These are phyloP conservation scores for Arbutus unedo DNA, from an alignment of 148 eudicot species.

Conservation along the genomic window DNA sequence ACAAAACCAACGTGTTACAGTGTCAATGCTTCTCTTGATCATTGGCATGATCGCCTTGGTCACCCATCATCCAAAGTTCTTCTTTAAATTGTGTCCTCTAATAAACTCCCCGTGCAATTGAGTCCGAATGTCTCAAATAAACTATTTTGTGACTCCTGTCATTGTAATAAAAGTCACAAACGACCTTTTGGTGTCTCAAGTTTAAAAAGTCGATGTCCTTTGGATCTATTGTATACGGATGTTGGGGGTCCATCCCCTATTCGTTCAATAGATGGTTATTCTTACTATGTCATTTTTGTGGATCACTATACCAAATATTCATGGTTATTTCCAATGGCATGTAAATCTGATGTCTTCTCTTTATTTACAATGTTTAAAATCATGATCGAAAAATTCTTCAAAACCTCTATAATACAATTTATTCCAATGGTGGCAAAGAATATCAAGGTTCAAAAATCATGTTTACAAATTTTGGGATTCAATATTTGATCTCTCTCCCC, in stretches of 20 bases:
- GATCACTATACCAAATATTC: too few species aligned
- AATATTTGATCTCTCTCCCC: slow-evolving; percentile 9
- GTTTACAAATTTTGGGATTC: slow-evolving; percentile 5
- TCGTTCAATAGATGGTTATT: too few species aligned
- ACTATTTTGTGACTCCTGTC: slow-evolving; percentile 16
- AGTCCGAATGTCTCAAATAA: too few species aligned
- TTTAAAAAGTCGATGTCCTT: slow-evolving; percentile 10
- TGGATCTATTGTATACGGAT: neutral
- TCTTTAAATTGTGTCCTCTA: neutral
- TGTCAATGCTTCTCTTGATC: slow-evolving; percentile 4
- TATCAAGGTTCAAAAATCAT: slow-evolving; percentile 1
- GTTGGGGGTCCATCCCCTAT: too few species aligned
- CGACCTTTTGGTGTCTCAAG: slow-evolving; percentile 8
- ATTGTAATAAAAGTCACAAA: slow-evolving; percentile 18
- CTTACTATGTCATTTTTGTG: too few species aligned
- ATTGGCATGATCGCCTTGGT: slow-evolving; percentile 15
- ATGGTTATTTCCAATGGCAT: too few species aligned
- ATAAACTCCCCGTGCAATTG: neutral
- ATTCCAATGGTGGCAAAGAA: slow-evolving; percentile 9
- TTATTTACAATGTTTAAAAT: too few species aligned
- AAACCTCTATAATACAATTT: neutral
- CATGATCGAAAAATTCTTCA: too few species aligned
- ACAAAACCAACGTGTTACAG: neutral
- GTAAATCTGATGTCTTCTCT: too few species aligned
- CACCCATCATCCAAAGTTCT: slow-evolving; percentile 12